A percentile compares a stretch with the other conserved stretches of the same genome.
Conservation (phyloP, 495 filamentous ascomycete genomes). For the Neurospora pannonica region DNA sequence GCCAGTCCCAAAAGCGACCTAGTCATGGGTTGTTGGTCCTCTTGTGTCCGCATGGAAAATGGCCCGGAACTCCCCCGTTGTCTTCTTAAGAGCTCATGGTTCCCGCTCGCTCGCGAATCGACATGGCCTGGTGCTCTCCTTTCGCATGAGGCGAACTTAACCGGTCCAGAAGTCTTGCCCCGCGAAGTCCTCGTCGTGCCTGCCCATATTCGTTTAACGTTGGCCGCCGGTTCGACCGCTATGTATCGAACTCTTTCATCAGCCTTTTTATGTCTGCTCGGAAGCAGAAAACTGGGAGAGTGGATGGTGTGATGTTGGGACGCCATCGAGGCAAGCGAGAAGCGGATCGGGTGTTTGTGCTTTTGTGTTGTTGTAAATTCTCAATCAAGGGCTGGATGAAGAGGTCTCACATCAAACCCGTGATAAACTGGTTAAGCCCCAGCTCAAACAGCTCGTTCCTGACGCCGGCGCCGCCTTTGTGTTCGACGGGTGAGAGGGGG, state of each 20-base stretch:
- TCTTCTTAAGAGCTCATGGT: not conserved
- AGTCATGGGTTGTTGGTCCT: not conserved
- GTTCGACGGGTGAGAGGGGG: conserved; percentile 80
- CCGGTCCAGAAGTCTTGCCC: too few relatives aligned
- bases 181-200: too few relatives aligned
- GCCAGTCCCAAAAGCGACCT: not conserved
- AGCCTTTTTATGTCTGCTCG: not conserved
- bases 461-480: conserved; percentile 78
- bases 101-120: not conserved
- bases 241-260: not conserved
- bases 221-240: not conserved
- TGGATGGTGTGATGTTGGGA: not conserved
- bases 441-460: conserved; percentile 92
- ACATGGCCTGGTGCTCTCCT: not conserved
- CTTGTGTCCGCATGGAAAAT: not conserved
- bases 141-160: too few relatives aligned
- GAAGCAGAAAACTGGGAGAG: not conserved
- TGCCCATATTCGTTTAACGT: not conserved
- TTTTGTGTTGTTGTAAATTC: not conserved
- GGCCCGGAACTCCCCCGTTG: not conserved
- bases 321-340: not conserved
- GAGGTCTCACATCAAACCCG: conserved; percentile 37
- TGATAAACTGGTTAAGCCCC: conserved; percentile 77
- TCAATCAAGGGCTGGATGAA: not conserved
- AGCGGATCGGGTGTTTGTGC: not conserved